Percentiles rank a stretch among this genome's conserved stretches.
Evolutionary conservation across 2,329 filamentous ascomycete species (phyloP).

Genomic region (Exophiala viscosa): DNA sequence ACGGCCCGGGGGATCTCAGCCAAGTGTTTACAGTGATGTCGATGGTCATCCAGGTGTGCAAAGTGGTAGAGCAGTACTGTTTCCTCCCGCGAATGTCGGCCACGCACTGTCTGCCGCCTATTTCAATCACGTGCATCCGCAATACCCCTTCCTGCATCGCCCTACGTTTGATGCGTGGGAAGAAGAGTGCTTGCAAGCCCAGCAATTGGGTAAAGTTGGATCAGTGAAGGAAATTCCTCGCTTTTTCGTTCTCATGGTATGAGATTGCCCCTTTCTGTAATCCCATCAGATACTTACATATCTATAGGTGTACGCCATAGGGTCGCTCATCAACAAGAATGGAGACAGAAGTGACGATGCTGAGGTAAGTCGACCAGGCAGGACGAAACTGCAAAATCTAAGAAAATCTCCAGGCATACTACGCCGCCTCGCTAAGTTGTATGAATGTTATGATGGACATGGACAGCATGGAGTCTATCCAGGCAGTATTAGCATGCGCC

Average conservation of each 20-base stretch:
- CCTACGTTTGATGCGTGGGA: conserved; percentile 35
- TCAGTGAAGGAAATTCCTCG: not conserved
- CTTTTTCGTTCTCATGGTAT: not conserved
- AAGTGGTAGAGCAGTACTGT: not conserved
- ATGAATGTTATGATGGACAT: conserved; percentile 25
- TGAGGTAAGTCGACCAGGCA: conserved; percentile 24
- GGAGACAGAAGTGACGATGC: conserved; percentile 19
- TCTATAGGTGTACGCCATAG: conserved; percentile 30
- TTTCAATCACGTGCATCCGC: conserved; percentile 37
- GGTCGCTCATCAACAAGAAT: conserved; percentile 25
- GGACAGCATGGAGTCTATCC: conserved; percentile 30
- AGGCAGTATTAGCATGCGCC: conserved; percentile 26
- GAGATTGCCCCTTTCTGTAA: not conserved
- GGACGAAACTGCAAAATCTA: too few species aligned
- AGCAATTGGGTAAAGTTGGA: conserved; percentile 9
- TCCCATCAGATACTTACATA: conserved; percentile 16
- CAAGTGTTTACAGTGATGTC: not conserved
- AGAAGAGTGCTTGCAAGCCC: conserved; percentile 22
- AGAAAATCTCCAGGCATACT: not conserved
- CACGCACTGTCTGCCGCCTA: conserved; percentile 32
- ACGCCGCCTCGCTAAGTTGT: conserved; percentile 10
- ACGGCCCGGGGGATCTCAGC: not conserved
- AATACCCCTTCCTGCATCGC: conserved; percentile 39
- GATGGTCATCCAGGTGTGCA: not conserved
- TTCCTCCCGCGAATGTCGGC: conserved; percentile 20